These are phyloP conservation scores for Colletotrichum sp. DNA, from an alignment of 2,329 filamentous ascomycete species.

Conservation along the genomic window DNA sequence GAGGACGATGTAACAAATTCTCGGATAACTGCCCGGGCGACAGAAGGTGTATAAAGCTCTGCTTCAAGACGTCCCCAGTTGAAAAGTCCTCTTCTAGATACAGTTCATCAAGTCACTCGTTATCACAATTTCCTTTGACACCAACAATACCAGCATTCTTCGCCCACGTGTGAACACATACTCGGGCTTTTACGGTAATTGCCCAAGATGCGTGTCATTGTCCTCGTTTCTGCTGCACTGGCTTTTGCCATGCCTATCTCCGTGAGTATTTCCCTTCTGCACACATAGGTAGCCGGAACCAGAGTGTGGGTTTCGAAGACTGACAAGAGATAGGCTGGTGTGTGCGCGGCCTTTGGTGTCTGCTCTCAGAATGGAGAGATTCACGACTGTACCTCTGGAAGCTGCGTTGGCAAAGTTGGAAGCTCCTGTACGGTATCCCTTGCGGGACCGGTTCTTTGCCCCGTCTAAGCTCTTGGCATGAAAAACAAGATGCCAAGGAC, in stretches of 20 bases:
- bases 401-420: neutral
- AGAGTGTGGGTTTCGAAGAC: neutral
- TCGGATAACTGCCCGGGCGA: fast-evolving
- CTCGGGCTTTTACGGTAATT: neutral
- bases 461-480: too few species aligned
- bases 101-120: neutral
- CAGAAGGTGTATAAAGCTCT: neutral
- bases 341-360: neutral
- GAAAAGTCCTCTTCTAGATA: too few species aligned
- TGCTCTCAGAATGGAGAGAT: neutral
- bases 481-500: too few species aligned
- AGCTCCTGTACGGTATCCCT: fast-evolving
- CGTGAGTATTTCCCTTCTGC: neutral
- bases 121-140: fast-evolving
- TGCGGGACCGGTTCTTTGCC: neutral
- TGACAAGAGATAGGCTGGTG: neutral
- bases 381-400: neutral
- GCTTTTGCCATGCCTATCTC: neutral
- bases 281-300: too few species aligned
- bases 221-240: neutral
- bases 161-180: neutral
- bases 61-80: neutral
- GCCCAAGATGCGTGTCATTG: neutral
- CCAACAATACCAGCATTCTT: neutral
- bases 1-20: fast-evolving